Conservation (phyloP, 768 basidiomycete genomes). For the Boletus speciosus region DNA sequence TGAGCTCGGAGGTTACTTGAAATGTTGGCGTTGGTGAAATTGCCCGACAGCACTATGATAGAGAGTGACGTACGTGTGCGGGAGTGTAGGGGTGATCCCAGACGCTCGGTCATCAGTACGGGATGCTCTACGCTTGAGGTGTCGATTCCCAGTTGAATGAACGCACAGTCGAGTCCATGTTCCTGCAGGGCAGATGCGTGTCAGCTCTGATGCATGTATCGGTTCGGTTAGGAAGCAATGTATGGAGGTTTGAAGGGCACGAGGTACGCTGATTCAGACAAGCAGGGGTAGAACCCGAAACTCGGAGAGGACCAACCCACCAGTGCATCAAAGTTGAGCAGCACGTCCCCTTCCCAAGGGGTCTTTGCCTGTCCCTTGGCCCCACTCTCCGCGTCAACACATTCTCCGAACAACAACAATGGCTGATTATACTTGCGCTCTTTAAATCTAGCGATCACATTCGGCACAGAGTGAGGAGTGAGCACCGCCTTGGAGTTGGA, state of each 20-base stretch:
- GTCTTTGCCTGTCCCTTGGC: too few species aligned
- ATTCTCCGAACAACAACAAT: constrained; percentile 84
- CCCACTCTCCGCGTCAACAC: constrained; percentile 84
- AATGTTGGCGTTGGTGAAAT: background rate
- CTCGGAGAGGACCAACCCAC: constrained; percentile 46
- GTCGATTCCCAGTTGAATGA: constrained; percentile 83
- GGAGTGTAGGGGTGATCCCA: constrained; percentile 86
- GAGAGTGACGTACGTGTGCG: constrained; percentile 60
- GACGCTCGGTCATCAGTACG: constrained; percentile 88
- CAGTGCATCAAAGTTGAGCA: constrained; percentile 89
- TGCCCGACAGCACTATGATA: background rate
- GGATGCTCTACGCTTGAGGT: constrained; percentile 77
- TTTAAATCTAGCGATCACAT: constrained; percentile 82
- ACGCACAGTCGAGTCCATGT: constrained; percentile 89
- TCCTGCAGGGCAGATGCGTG: constrained; percentile 58
- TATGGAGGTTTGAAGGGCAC: background rate
- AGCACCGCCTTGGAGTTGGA: constrained; percentile 25
- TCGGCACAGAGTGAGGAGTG: constrained; percentile 58
- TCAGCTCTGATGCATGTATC: background rate
- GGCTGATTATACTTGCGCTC: constrained; percentile 83
- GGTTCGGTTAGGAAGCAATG: background rate
- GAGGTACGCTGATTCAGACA: background rate
- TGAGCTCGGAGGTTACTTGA: constrained; percentile 89
- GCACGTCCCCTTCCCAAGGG: constrained; percentile 92
- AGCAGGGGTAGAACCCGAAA: background rate